Evolutionary conservation across 257 asterid genomes (phyloP), one percentile per base, ranked within the genome.

Genomic region (Nicotiana attenuata): DNA sequence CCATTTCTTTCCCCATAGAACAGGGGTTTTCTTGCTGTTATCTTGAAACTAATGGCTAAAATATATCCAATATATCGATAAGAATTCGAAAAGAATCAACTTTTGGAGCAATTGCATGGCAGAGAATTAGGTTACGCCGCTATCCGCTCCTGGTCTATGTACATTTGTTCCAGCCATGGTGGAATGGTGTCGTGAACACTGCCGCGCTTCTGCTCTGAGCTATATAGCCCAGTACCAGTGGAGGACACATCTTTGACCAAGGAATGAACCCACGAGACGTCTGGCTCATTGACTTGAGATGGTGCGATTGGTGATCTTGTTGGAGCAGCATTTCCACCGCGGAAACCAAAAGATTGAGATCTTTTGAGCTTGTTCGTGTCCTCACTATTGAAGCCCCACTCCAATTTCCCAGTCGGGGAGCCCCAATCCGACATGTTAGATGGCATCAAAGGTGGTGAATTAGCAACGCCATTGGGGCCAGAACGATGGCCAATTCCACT

Each of bases 331-430:
- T 45, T 81, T 13, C 82, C 86, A 33, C 87, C 83, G 66, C 89
- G 85, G 77, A 79, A 68, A 28, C 83, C 89, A 52, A 84, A 89
- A 28, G 88, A 86, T 4, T 77, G 85, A 3, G 90, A 86, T 45
- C 87, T 84, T 24, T 81, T 83, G 29, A 86, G 85, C 95, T 90
- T 94, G 92, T 85, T 92, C 16, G 80, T 90, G 47, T 91, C 97
- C 9, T 94, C 96, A 4, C 93, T 94, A 4, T 85, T 92, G 87
- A 88, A 96, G 7, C 97, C 99, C 99, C 99, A 96, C 3, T 96
- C 99, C 19, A 92, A 1, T 87, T 86, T 94, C 60, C 98, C 99
- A 41, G 87, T 90, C 0, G 97, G 97, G 1, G 97, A 91, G 22
- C 97, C 81, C 99, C 98, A 94, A 15, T 91, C 94, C 0, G 94